phyloP scores from a whole-genome alignment of 2,329 filamentous ascomycete genomes.

The Pseudogymnoascus sp. region DNA sequence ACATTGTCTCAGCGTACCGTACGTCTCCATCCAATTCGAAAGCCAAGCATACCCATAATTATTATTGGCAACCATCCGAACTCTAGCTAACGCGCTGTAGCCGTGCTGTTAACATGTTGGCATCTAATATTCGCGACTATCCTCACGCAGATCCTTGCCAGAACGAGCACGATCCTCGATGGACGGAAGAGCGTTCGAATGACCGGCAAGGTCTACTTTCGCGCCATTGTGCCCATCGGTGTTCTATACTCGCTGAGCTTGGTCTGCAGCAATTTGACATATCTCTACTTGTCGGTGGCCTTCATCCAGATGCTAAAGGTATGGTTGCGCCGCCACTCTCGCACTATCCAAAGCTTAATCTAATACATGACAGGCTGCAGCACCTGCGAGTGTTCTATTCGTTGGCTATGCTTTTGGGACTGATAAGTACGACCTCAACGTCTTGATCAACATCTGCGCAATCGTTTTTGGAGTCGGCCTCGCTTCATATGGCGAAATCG shows the following conservation, averaged over 20 bases:
- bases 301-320: constrained; percentile 69
- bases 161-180: constrained; percentile 54
- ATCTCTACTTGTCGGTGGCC: constrained; percentile 57
- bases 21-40: constrained; percentile 24
- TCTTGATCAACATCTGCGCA: constrained; percentile 37
- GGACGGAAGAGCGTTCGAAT: constrained; percentile 53
- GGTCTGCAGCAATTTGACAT: constrained; percentile 58
- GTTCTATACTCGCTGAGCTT: constrained; percentile 57
- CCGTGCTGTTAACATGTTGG: constrained; percentile 57
- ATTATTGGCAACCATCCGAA: background rate
- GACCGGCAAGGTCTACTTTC: constrained; percentile 50
- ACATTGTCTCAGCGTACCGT: constrained; percentile 35
- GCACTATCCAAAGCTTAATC: constrained; percentile 29
- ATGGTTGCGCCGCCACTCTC: constrained; percentile 52
- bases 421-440: constrained; percentile 1
- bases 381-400: constrained; percentile 10
- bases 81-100: constrained; percentile 23
- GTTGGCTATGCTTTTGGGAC: constrained; percentile 5
- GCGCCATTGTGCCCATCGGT: constrained; percentile 57
- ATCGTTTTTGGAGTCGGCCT: constrained; percentile 46
- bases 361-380: background rate
- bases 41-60: background rate
- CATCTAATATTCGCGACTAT: constrained; percentile 57
- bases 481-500: constrained; percentile 54
- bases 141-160: constrained; percentile 57